Evolutionary conservation across 2,329 filamentous ascomycete genomes (phyloP).

Genomic region (Chaetomium olivaceum): DNA sequence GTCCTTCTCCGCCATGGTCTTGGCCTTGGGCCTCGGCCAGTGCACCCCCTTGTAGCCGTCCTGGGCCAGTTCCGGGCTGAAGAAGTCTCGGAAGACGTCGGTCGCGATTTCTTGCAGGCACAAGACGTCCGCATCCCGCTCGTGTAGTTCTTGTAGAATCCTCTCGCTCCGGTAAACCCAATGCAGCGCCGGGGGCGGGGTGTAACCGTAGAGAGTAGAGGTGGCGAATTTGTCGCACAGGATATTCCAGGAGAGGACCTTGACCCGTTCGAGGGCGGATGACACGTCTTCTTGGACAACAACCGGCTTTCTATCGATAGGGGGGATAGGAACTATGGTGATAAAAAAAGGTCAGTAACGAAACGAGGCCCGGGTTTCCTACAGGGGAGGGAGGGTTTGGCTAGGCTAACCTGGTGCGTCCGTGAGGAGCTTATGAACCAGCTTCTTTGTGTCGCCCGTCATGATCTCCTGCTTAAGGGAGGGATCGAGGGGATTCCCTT

Average conservation of each 20-base stretch:
- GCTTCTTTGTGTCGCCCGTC: slow-evolving; percentile 80
- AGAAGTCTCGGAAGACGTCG: slow-evolving; percentile 88
- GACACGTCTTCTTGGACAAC: slow-evolving; percentile 70
- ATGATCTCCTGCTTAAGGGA: slow-evolving; percentile 79
- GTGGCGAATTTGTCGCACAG: slow-evolving; percentile 94
- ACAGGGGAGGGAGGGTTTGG: slow-evolving; percentile 23
- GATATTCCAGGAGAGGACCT: slow-evolving; percentile 91
- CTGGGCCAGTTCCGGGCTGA: slow-evolving; percentile 81
- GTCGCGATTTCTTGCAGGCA: slow-evolving; percentile 93
- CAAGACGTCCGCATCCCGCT: slow-evolving; percentile 81
- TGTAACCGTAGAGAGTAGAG: slow-evolving; percentile 82
- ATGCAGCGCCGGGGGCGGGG: slow-evolving; percentile 73
- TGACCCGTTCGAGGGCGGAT: slow-evolving; percentile 67
- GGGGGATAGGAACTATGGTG: slow-evolving; percentile 69
- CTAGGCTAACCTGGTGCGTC: slow-evolving; percentile 73
- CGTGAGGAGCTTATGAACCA: slow-evolving; percentile 82
- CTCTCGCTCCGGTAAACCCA: slow-evolving; percentile 86
- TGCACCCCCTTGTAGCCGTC: slow-evolving; percentile 92
- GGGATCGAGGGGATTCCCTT: slow-evolving; percentile 82
- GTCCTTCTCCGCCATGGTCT: slow-evolving; percentile 89
- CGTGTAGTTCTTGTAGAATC: slow-evolving; percentile 79
- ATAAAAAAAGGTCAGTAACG: not conserved
- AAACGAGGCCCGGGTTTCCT: not conserved
- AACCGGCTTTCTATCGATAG: slow-evolving; percentile 73
- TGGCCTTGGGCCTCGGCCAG: slow-evolving; percentile 85